These are phyloP conservation scores for Porpolomopsis calyptriformis DNA, from an alignment of 768 basidiomycete genomes.

Conservation along the genomic window DNA sequence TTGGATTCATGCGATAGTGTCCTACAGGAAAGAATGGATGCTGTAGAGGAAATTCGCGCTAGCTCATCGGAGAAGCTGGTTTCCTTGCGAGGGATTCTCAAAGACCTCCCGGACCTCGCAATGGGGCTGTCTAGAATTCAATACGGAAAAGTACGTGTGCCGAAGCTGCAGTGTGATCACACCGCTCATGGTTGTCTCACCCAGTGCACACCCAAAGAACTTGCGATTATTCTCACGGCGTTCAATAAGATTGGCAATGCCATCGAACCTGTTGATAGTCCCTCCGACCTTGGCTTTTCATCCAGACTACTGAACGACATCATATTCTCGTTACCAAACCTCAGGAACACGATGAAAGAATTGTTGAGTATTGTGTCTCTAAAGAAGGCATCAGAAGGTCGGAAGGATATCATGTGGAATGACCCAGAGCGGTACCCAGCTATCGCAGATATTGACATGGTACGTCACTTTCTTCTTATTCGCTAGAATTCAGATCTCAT, in stretches of 20 bases:
- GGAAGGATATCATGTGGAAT: constrained; percentile 63
- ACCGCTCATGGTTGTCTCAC: constrained; percentile 1
- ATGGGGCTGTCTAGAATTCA: constrained; percentile 82
- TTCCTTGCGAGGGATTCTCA: constrained; percentile 58
- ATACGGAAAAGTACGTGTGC: constrained; percentile 70
- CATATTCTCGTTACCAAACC: constrained; percentile 52
- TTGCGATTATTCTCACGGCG: constrained; percentile 63
- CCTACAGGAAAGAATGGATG: constrained; percentile 68
- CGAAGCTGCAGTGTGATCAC: not conserved
- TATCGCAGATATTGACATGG: constrained; percentile 51
- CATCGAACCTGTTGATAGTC: constrained; percentile 40
- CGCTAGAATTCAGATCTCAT: constrained; percentile 3
- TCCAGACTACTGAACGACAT: constrained; percentile 64
- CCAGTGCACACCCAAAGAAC: constrained; percentile 77
- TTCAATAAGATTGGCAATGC: constrained; percentile 60
- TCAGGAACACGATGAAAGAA: constrained; percentile 42
- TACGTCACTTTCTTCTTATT: constrained; percentile 22
- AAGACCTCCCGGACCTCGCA: constrained; percentile 75
- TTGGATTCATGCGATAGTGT: constrained; percentile 30
- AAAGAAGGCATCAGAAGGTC: constrained; percentile 52
- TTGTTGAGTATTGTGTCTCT: constrained; percentile 49
- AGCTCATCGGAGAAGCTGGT: constrained; percentile 54
- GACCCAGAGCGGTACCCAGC: constrained; percentile 35
- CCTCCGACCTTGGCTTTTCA: constrained; percentile 43
- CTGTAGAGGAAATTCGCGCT: constrained; percentile 70